Percentiles rank a stretch among this genome's conserved stretches.
Evolutionary conservation across 768 basidiomycete genomes (phyloP).

Genomic region (Mycena floridula): DNA sequence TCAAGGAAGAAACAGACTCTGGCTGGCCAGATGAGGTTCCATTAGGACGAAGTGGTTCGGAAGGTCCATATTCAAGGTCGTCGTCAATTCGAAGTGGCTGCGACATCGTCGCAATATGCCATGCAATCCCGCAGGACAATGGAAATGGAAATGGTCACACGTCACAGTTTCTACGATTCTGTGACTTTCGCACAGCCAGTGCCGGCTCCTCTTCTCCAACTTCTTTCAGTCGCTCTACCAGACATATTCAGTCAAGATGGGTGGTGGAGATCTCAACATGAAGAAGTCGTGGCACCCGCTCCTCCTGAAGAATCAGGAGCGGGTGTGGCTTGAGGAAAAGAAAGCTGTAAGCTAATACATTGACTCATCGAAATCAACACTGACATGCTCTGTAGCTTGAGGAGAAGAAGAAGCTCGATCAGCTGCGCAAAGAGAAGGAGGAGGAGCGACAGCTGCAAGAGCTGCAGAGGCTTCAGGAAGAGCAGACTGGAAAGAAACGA

Average conservation of each 20-base stretch:
- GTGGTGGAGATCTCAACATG: constrained; percentile 98
- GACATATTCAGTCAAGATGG: constrained; percentile 64
- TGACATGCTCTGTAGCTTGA: constrained; percentile 59
- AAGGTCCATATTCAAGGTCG: constrained; percentile 26
- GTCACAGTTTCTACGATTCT: too few species aligned
- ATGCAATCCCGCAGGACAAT: too few species aligned
- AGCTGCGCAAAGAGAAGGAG: constrained; percentile 95
- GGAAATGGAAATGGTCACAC: too few species aligned
- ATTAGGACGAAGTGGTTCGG: constrained; percentile 11
- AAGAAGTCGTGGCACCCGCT: constrained; percentile 99
- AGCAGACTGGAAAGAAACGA: constrained; percentile 90
- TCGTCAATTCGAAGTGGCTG: constrained; percentile 23
- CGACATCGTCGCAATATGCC: constrained; percentile 34
- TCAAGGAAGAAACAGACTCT: too few species aligned
- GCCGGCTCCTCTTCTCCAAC: too few species aligned
- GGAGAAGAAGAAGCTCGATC: constrained; percentile 97
- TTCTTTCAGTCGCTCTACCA: constrained; percentile 6
- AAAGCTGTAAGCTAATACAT: constrained; percentile 61
- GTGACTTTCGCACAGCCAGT: too few species aligned
- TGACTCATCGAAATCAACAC: background rate
- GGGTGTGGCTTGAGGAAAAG: constrained; percentile 99
- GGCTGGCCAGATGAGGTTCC: too few species aligned
- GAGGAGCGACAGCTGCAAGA: constrained; percentile 97
- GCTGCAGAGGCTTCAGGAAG: constrained; percentile 91
- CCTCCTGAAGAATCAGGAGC: constrained; percentile 96